phyloP scores from a whole-genome alignment of 441 rosid species.

The Jatropha podagrica region DNA sequence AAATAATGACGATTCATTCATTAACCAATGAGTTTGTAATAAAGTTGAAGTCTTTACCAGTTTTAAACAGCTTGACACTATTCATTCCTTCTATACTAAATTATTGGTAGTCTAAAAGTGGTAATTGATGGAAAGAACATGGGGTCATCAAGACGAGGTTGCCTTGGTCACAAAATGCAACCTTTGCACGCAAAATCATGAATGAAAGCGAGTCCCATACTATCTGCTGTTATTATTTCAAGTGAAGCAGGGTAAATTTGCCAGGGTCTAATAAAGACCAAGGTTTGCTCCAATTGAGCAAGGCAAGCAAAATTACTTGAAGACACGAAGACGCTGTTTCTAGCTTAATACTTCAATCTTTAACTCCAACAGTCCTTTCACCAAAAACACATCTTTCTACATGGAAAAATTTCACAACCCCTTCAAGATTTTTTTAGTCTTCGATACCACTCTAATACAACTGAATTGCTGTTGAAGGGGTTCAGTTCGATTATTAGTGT shows the following conservation, averaged over 20 bases:
- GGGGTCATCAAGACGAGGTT: conserved; percentile 2
- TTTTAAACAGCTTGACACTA: background rate
- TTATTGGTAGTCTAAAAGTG: background rate
- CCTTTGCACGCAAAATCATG: background rate
- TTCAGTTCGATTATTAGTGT: too few species aligned
- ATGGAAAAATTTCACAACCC: background rate
- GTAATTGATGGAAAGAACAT: background rate
- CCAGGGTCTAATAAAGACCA: background rate
- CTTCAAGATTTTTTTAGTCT: background rate
- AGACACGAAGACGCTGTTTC: conserved; percentile 16
- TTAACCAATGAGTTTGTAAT: background rate
- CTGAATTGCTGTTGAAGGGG: too few species aligned
- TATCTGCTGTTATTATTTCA: background rate
- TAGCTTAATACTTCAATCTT: conserved; percentile 14
- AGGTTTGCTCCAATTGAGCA: conserved; percentile 18
- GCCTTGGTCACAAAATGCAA: conserved; percentile 4
- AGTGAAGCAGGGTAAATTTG: background rate
- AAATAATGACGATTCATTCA: conserved; percentile 4
- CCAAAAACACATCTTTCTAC: background rate
- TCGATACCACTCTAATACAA: too few species aligned
- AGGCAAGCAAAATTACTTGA: conserved; percentile 10
- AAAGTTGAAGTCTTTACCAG: background rate
- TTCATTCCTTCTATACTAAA: background rate
- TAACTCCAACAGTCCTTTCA: background rate
- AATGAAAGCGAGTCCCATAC: background rate